Conservation (phyloP, 176 grass and related monocot species). For the Triticum dicoccoides region DNA sequence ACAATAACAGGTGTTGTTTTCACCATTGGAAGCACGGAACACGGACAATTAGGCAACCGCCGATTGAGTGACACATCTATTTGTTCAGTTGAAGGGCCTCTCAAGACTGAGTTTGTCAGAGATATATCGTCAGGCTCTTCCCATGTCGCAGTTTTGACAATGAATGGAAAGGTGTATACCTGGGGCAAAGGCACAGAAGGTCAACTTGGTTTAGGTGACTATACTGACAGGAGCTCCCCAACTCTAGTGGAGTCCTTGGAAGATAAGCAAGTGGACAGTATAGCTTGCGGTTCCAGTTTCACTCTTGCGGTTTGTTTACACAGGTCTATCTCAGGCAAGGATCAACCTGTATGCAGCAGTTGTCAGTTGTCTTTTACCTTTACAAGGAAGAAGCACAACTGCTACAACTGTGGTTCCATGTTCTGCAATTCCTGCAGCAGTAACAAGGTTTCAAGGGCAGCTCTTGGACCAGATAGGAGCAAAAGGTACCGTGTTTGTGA, state of each 20-base stretch:
- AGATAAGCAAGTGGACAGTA: conserved; percentile 66
- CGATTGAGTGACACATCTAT: conserved; percentile 50
- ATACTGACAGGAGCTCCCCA: conserved; percentile 62
- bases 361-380: conserved; percentile 73
- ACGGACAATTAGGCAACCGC: conserved; percentile 64
- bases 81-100: conserved; percentile 68
- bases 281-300: conserved; percentile 76
- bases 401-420: conserved; percentile 87
- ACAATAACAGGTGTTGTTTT: conserved; percentile 82
- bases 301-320: conserved; percentile 77
- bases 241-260: conserved; percentile 66
- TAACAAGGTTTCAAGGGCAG: conserved; percentile 61
- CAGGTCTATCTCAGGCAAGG: conserved; percentile 67
- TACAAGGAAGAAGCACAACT: conserved; percentile 84
- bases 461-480: conserved; percentile 69
- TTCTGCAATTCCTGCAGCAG: conserved; percentile 92
- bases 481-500: conserved; percentile 78
- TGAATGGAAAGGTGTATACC: conserved; percentile 75
- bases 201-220: conserved; percentile 92
- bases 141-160: conserved; percentile 72
- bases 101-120: conserved; percentile 92
- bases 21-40: conserved; percentile 65
- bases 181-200: conserved; percentile 89
- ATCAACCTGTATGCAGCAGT: conserved; percentile 70
- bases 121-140: conserved; percentile 74